Base-by-base conservation (phyloP, 2,329 filamentous ascomycete species). In the Aspergillus caelatus region DNA sequence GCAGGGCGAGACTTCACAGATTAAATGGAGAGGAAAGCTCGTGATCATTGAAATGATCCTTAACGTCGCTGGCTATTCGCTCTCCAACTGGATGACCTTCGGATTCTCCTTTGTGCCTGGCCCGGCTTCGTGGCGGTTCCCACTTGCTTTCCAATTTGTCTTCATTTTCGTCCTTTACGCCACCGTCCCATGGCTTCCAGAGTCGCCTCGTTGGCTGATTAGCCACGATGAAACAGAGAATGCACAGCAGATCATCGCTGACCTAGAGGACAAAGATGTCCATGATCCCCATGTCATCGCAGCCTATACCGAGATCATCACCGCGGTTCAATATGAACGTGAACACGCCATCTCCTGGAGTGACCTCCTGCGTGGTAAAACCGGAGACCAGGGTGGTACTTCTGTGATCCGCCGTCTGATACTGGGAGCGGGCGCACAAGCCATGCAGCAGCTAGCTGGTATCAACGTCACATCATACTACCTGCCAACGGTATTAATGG, bases 341-440 rank as follows among this genome's bases (percentile, higher is more conserved):
- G 78, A 83, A 48, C 80, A 86, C 65, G 75, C 80, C 3, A 78
- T 86, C 6, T 77, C 79, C 11, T 86, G 84, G 78, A 72, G 76
- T 8, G 80, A 86, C 56, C 76, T 86, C 1, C 70, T 86, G 1
- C 77, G 80, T 6, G 83, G 84, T 19, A 79, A 64, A 60, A 61
- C 59, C n/a, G 43, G 67, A 43, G 64, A 71, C 58, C 60, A 71
- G 55, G 36, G 65, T 39, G 66, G 66, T 1, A 69, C 76, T 19
- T 78, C 78, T 36, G 78, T 80, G 12, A 67, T 82, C 21, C 74
- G 80, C 19, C 74, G 81, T 2, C 78, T 83, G 72, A 74, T 82
- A 23, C 72, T 83, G 0, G 81, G 82, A 12, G 80, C 81, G 36
- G 81, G 79, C 69, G 77, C 76, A 66, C 78, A 79, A 60, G 72